Conservation (phyloP, 805 yeast genomes). For the Ogataea ganodermae region DNA sequence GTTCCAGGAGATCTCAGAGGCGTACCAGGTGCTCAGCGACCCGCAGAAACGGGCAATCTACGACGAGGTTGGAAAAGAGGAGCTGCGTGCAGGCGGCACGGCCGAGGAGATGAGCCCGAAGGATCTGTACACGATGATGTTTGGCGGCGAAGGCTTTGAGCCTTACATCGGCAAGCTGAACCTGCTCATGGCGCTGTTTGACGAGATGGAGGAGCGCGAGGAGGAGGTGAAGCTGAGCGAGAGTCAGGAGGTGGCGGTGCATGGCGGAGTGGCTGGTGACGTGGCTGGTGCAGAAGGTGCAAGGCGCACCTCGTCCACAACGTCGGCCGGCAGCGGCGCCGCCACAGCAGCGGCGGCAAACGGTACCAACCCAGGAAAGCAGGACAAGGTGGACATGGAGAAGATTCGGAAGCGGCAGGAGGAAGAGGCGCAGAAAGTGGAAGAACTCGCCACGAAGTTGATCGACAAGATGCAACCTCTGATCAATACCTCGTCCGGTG, state of each 20-base stretch:
- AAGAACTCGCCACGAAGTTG: slow-evolving; percentile 60
- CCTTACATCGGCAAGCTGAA: slow-evolving; percentile 89
- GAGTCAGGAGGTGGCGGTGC: slow-evolving; percentile 19
- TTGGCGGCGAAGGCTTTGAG: slow-evolving; percentile 89
- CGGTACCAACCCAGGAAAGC: background rate
- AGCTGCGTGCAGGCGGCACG: slow-evolving; percentile 46
- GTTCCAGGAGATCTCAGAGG: slow-evolving; percentile 65
- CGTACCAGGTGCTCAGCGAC: slow-evolving; percentile 76
- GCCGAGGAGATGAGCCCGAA: slow-evolving; percentile 74
- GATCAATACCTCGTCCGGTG: slow-evolving; percentile 39
- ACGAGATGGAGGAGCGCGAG: slow-evolving; percentile 33
- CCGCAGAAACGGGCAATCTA: slow-evolving; percentile 63
- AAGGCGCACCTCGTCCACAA: background rate
- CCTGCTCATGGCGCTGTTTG: slow-evolving; percentile 70
- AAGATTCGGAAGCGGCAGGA: slow-evolving; percentile 33
- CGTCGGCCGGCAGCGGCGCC: background rate
- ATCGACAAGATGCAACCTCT: slow-evolving; percentile 40
- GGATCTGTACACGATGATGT: slow-evolving; percentile 67
- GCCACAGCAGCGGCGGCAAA: background rate
- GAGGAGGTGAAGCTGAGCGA: slow-evolving; percentile 27
- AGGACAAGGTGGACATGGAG: slow-evolving; percentile 27
- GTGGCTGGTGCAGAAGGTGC: background rate
- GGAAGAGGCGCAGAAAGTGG: slow-evolving; percentile 48
- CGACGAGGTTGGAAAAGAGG: slow-evolving; percentile 75
- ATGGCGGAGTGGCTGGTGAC: slow-evolving; percentile 4